phyloP scores from a whole-genome alignment of 768 basidiomycete genomes.

The Coprinopsis marcescibilis region DNA sequence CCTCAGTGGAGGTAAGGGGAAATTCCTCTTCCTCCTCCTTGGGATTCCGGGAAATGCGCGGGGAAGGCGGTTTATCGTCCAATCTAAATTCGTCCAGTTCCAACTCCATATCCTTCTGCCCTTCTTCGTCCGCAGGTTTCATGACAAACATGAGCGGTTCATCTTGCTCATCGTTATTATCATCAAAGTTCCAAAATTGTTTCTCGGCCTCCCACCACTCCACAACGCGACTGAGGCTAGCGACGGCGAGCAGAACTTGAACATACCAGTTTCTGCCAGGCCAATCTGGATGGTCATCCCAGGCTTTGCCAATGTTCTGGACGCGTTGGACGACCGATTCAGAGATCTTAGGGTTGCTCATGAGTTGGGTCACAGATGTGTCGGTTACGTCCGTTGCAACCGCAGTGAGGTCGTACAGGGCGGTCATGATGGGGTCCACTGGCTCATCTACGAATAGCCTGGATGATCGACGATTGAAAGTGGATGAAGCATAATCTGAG shows the following conservation, averaged over 20 bases:
- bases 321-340: slow-evolving; percentile 85
- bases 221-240: slow-evolving; percentile 91
- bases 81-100: slow-evolving; percentile 45
- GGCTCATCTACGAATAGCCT: slow-evolving; percentile 82
- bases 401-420: slow-evolving; percentile 86
- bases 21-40: slow-evolving; percentile 52
- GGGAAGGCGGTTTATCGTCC: slow-evolving; percentile 31
- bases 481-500: slow-evolving; percentile 47
- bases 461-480: slow-evolving; percentile 68
- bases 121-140: slow-evolving; percentile 71
- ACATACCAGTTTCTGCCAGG: slow-evolving; percentile 98
- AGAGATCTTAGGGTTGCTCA: slow-evolving; percentile 78
- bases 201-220: slow-evolving; percentile 99
- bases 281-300: slow-evolving; percentile 99
- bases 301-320: slow-evolving; percentile 86
- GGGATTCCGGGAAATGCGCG: slow-evolving; percentile 25
- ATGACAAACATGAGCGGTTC: slow-evolving; percentile 92
- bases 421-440: slow-evolving; percentile 82
- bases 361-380: slow-evolving; percentile 82
- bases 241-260: slow-evolving; percentile 90
- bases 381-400: slow-evolving; percentile 93
- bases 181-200: slow-evolving; percentile 99
- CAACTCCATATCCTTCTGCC: slow-evolving; percentile 32
- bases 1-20: slow-evolving; percentile 35
- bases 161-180: slow-evolving; percentile 83